Evolutionary conservation across 2,329 filamentous ascomycete genomes (phyloP), one percentile per base, ranked within the genome.

Genomic region (Pseudofabraea citricarpa): DNA sequence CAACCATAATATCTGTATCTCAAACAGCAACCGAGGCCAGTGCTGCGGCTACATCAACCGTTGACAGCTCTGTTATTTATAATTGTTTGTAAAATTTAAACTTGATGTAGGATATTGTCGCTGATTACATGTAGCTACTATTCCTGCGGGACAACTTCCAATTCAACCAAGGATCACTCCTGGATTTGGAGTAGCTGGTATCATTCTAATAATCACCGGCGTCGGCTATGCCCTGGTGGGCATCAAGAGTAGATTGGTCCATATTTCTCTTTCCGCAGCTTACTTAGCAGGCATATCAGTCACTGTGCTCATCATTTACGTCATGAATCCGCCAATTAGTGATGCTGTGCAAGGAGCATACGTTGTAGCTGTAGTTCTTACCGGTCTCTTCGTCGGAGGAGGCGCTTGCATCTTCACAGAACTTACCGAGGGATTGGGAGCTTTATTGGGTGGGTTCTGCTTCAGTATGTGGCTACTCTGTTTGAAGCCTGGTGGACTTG

Each of bases 341-440:
- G 69, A 86, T 60, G 86, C 80, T 0, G 70, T 93, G 2, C 89
- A 96, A 64, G 91, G 89, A 20, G 91, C 81, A 22, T 96, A 93
- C 62, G 77, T 97, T 26, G 86, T 90, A 6, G 90, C 89, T 2
- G 78, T 77, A 3, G 74, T 87, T 26, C 65, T 89, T 49, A 83
- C 89, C 0, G 89, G 90, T 2, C 60, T 81, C 5, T 72, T 89
- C 18, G 75, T 95, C 16, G 91, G 90, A 13, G 85, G 73, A 10
- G 68, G 83, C 3, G 79, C 89, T 1, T 73, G 90, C 7, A 72
- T 95, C 9, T 95, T 96, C 66, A 78, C 81, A 44, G 90, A 96
- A 55, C 72, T 95, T 35, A 90, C 88, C 0, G 83, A 86, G 62
- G 74, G 77, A 6, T 69, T 95, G n/a, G 88, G 86, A 2, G 95